phyloP scores from a whole-genome alignment of 1,284 basidiomycete genomes.

The Leccinum variabile region DNA sequence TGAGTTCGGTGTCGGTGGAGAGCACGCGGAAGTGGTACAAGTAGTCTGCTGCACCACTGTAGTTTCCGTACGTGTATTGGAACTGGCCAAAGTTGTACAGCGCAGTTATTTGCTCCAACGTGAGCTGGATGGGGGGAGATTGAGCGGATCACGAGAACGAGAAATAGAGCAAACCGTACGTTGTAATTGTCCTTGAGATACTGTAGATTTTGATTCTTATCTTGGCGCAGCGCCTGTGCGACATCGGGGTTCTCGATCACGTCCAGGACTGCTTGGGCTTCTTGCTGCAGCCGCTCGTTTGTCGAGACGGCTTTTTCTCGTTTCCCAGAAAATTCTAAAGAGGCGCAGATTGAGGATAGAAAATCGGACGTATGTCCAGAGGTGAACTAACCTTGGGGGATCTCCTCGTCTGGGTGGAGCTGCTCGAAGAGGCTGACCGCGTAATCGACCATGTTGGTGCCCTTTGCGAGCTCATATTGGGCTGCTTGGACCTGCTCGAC shows the following conservation, averaged over 20 bases:
- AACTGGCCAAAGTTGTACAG: slow-evolving; percentile 98
- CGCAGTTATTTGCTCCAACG: slow-evolving; percentile 91
- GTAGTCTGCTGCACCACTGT: slow-evolving; percentile 95
- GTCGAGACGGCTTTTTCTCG: slow-evolving; percentile 81
- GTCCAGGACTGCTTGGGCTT: slow-evolving; percentile 90
- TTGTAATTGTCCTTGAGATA: slow-evolving; percentile 94
- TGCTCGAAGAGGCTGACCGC: slow-evolving; percentile 78
- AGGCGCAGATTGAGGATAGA: neutral
- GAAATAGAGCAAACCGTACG: slow-evolving; percentile 48
- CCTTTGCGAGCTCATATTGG: slow-evolving; percentile 96
- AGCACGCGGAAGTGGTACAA: slow-evolving; percentile 98
- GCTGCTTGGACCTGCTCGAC: slow-evolving; percentile 77
- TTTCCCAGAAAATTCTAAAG: slow-evolving; percentile 77
- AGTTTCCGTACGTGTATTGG: slow-evolving; percentile 97
- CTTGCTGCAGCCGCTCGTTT: slow-evolving; percentile 81
- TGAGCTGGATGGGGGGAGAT: slow-evolving; percentile 57
- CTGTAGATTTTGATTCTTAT: slow-evolving; percentile 95
- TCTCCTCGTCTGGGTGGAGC: slow-evolving; percentile 67
- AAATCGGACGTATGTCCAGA: neutral
- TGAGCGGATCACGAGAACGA: slow-evolving; percentile 13
- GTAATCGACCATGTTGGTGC: slow-evolving; percentile 96
- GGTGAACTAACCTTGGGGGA: slow-evolving; percentile 57
- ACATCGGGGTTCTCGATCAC: slow-evolving; percentile 98
- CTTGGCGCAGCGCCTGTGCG: slow-evolving; percentile 85
- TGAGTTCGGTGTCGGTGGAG: slow-evolving; percentile 89